phyloP scores from a whole-genome alignment of 1,284 basidiomycete genomes.

The Apiotrichum siamense region DNA sequence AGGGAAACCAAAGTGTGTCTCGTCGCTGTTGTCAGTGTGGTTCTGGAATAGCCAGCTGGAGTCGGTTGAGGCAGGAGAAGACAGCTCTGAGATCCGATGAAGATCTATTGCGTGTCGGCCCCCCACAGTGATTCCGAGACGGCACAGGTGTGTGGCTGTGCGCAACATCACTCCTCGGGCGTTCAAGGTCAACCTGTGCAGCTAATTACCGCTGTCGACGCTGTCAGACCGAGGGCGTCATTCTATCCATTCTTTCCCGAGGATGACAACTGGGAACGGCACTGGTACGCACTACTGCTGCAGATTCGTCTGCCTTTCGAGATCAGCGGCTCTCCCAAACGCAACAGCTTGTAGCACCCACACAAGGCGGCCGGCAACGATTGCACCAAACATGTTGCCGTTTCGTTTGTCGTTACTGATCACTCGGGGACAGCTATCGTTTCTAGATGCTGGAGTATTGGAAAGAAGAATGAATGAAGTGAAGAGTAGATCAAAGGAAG shows the following conservation, averaged over 20 bases:
- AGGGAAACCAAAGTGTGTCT: slow-evolving; percentile 77
- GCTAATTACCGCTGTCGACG: too few species aligned
- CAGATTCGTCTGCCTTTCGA: slow-evolving; percentile 44
- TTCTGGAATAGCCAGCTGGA: too few species aligned
- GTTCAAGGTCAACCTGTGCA: too few species aligned
- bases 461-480: not conserved
- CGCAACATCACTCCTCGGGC: too few species aligned
- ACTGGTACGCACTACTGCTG: slow-evolving; percentile 41
- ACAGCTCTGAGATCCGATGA: too few species aligned
- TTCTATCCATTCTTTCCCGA: not conserved
- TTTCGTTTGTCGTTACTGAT: not conserved
- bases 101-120: too few species aligned
- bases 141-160: too few species aligned
- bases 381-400: slow-evolving; percentile 44
- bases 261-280: too few species aligned
- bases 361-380: slow-evolving; percentile 46
- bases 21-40: slow-evolving; percentile 48
- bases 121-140: too few species aligned
- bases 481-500: not conserved
- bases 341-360: slow-evolving; percentile 25
- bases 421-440: too few species aligned
- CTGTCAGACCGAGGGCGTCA: not conserved
- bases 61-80: too few species aligned
- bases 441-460: too few species aligned
- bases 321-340: not conserved